A percentile compares a stretch with the other conserved stretches of the same genome.
These are phyloP conservation scores for Debaryomyces psychrophilus DNA, from an alignment of 1,139 yeast species.

Conservation along the genomic window DNA sequence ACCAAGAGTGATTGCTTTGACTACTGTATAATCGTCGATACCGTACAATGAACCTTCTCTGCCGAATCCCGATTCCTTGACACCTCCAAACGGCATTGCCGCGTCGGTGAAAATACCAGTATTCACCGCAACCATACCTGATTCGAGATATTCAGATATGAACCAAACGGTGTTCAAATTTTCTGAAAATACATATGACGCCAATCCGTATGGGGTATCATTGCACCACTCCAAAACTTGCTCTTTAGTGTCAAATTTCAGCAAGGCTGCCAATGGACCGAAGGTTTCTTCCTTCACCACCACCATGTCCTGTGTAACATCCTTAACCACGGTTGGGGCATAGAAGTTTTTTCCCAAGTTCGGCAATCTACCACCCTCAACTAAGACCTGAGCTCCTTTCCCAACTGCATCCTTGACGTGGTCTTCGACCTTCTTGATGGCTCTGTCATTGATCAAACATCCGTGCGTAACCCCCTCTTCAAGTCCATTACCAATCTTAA, in stretches of 20 bases:
- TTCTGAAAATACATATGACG: slow-evolving; percentile 47
- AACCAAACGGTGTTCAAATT: slow-evolving; percentile 60
- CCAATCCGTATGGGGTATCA: slow-evolving; percentile 47
- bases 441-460: slow-evolving; percentile 45
- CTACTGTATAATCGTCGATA: slow-evolving; percentile 45
- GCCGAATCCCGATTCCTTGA: slow-evolving; percentile 52
- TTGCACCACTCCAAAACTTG: slow-evolving; percentile 44
- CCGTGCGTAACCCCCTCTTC: slow-evolving; percentile 49
- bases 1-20: slow-evolving; percentile 45
- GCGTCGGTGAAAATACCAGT: slow-evolving; percentile 51
- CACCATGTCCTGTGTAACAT: slow-evolving; percentile 43
- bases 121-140: slow-evolving; percentile 52
- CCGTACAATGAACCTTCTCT: slow-evolving; percentile 55
- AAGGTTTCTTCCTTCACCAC: slow-evolving; percentile 49
- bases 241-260: slow-evolving; percentile 42
- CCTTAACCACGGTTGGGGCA: slow-evolving; percentile 43
- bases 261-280: slow-evolving; percentile 50
- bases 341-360: slow-evolving; percentile 44
- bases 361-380: slow-evolving; percentile 44
- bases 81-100: slow-evolving; percentile 55
- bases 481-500: slow-evolving; percentile 49
- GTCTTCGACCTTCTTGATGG: slow-evolving; percentile 42
- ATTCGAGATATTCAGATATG: slow-evolving; percentile 44
- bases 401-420: slow-evolving; percentile 46
- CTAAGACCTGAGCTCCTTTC: slow-evolving; percentile 46